Base-by-base conservation (phyloP, 768 basidiomycete genomes). In the Podaxis sp. region DNA sequence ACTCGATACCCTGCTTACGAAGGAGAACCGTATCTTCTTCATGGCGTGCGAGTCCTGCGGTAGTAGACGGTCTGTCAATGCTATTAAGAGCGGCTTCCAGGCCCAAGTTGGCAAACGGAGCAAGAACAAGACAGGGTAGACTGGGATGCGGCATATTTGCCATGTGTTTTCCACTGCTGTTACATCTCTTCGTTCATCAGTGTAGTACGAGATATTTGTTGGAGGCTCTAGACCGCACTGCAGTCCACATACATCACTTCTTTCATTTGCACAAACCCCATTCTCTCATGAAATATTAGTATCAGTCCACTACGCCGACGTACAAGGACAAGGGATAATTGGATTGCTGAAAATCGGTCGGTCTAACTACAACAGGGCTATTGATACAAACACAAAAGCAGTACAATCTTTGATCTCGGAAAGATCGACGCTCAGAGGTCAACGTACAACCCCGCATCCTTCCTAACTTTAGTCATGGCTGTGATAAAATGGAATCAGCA, bases 21-120 rank as follows among this genome's bases (percentile, higher is more conserved):
- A 98, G 77, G 96, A 98, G 79, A 97, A 97, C 76, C 93, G 97
- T 77, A 93, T 99, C 73, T 98, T 96, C 83, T 99, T 99, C 84
- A 91, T 93, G 86, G 84, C 92, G 0, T 95, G 93, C 78, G 90
- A 95, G 75, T 90, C 91, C 5, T 96, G 94, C 68, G 94, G 93
- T 2, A 91, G 89, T 67, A 80, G 92, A 69, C 88, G 96, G 22
- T 95, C 93, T 64, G 96, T 99, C 69, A 93, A 92, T 67, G 81
- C 94, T 40, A 96, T 99, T 88, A 98, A 98, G 87, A 95, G 92
- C 64, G 96, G 96, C 77, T 99, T 91, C 86, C 94, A 97, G 79
- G 96, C 95, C 58, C 94, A 97, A 73, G 90, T 94, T 62, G 93
- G 93, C 57, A 92, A 87, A 81, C 82, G 91, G 71, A 91, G 88